phyloP scores from a whole-genome alignment of 805 yeast genomes.

The Ogataea nonfermentans region DNA sequence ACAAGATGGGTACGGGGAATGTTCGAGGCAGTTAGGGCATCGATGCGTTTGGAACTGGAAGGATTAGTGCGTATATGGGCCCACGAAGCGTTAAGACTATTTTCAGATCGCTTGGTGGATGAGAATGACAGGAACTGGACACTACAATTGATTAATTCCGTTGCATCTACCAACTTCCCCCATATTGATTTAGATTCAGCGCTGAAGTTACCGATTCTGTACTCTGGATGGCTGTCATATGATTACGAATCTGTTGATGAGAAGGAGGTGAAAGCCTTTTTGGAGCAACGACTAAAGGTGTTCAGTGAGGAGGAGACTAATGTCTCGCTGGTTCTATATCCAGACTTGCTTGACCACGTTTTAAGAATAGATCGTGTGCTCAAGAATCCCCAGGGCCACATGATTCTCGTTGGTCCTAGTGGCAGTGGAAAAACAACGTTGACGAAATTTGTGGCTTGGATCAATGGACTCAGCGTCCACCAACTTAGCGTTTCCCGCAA shows the following conservation, averaged over 20 bases:
- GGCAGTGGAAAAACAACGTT: conserved; percentile 80
- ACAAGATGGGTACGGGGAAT: conserved; percentile 87
- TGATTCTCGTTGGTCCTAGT: conserved; percentile 79
- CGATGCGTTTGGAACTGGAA: conserved; percentile 33
- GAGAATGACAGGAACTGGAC: conserved; percentile 51
- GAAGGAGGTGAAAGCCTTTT: conserved; percentile 49
- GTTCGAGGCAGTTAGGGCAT: conserved; percentile 34
- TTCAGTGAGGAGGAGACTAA: conserved; percentile 80
- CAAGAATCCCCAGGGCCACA: conserved; percentile 84
- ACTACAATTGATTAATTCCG: conserved; percentile 33
- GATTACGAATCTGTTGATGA: conserved; percentile 56
- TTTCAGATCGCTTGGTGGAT: conserved; percentile 65
- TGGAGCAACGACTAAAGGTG: conserved; percentile 59
- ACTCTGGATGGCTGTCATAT: conserved; percentile 71
- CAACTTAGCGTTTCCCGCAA: conserved; percentile 56
- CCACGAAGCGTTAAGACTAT: conserved; percentile 77
- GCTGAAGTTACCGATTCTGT: conserved; percentile 55
- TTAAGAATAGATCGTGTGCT: conserved; percentile 79
- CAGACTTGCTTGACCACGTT: conserved; percentile 70
- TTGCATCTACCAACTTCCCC: conserved; percentile 45
- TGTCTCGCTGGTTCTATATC: conserved; percentile 57
- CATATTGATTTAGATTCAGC: conserved; percentile 37
- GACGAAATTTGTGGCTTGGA: conserved; percentile 85
- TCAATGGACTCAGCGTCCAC: conserved; percentile 66
- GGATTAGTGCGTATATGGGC: conserved; percentile 66